Base-by-base conservation (phyloP, 2,329 filamentous ascomycete species). In the Tolypocladium tundrense region DNA sequence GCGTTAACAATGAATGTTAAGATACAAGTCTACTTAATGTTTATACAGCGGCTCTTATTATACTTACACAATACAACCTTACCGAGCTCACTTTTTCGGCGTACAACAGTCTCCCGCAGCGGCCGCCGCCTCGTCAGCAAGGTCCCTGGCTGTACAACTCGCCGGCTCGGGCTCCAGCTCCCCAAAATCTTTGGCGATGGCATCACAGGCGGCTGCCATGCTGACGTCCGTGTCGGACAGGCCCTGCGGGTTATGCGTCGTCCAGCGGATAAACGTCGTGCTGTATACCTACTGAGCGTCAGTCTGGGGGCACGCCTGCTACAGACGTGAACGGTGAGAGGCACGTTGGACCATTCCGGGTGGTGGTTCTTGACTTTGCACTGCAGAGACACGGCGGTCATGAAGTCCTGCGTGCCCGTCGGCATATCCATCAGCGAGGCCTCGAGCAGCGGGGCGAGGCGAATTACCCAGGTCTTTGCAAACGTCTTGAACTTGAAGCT, bases 321-420 rank as follows among this genome's bases (percentile, higher is more conserved):
- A 40, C 58, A 45, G 56, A 39, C 4, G 33, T 16, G 24, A 24
- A 45, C 8, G 13, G 11, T 16, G 27, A 10, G 33, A 24, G 33
- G 69, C 72, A 86, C 86, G 66, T 91, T 90, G 2, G 85, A 86
- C 87, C 87, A 90, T 69, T 90, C 87, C 0, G 88, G 87, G 66
- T 91, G 88, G 68, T 91, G 88, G 64, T 84, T 87, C 66, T 81
- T 79, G 42, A 81, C 69, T 66, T 87, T 87, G 72, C 86, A 88
- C 65, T 89, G 81, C 39, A 85, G 73, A 13, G 87, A 84, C 16
- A 90, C 80, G 2, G 79, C 78, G n/a, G 85, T 87, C 87, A 90
- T 90, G 72, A 90, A 91, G 62, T 86, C 85, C 85, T 88, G 60
- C n/a, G 5, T n/a, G 19, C 37, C 37, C 16, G 31, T 56, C 16